Percentiles rank a stretch among this genome's conserved stretches.
phyloP scores from a whole-genome alignment of 768 basidiomycete genomes.

The Termitomyces sp. region DNA sequence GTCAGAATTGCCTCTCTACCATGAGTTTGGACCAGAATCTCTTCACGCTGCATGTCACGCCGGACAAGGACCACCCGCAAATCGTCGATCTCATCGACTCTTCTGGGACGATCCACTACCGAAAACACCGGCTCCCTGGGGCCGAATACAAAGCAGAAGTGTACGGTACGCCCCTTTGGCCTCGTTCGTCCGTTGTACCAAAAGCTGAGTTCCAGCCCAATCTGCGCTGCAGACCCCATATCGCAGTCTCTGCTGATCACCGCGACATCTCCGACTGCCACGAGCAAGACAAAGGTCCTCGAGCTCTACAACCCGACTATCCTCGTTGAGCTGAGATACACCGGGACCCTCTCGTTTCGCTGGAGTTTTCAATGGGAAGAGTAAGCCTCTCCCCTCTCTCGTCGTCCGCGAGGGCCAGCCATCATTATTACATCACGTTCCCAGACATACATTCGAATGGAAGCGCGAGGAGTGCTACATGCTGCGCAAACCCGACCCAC shows the following conservation, averaged over 20 bases:
- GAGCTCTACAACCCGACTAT: constrained; percentile 72
- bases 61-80: constrained; percentile 50
- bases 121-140: constrained; percentile 56
- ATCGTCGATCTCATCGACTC: constrained; percentile 70
- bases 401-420: not conserved
- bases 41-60: constrained; percentile 68
- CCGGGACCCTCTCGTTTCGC: constrained; percentile 65
- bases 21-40: constrained; percentile 87
- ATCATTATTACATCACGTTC: not conserved
- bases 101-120: constrained; percentile 59
- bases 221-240: constrained; percentile 48
- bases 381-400: constrained; percentile 42
- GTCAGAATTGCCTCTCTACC: constrained; percentile 2
- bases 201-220: not conserved
- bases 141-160: constrained; percentile 59
- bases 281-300: constrained; percentile 68
- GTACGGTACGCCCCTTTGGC: constrained; percentile 40
- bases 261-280: constrained; percentile 55
- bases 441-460: constrained; percentile 83
- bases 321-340: constrained; percentile 65
- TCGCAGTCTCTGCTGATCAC: constrained; percentile 68
- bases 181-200: not conserved
- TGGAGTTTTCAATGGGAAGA: constrained; percentile 84
- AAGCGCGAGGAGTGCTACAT: constrained; percentile 79
- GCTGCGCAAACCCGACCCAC: constrained; percentile 81